A percentile compares a stretch with the other conserved stretches of the same genome.
These are phyloP conservation scores for Chalciporus chontae DNA, from an alignment of 768 basidiomycete genomes.

Conservation along the genomic window DNA sequence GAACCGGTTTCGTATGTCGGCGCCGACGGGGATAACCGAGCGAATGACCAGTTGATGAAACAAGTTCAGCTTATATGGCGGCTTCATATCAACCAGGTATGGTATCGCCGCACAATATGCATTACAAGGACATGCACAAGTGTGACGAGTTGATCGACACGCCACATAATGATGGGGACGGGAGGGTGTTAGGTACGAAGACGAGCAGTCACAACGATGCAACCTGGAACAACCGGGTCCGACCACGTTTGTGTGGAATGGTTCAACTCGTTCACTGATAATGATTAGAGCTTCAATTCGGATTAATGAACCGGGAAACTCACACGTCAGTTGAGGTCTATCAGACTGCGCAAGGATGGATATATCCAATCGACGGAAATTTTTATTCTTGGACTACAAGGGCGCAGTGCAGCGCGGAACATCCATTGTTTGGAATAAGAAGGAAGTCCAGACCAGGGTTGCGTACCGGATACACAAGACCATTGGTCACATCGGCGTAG, in stretches of 20 bases:
- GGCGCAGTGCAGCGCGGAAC: not conserved
- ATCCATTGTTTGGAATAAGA: not conserved
- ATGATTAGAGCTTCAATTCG: slow-evolving; percentile 1
- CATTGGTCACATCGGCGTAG: not conserved
- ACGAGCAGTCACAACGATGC: not conserved
- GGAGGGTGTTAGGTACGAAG: too few species aligned
- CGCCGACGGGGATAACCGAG: too few species aligned
- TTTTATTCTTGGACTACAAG: not conserved
- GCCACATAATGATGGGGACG: too few species aligned
- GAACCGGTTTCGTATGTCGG: too few species aligned
- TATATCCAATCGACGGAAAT: not conserved
- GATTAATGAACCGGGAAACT: slow-evolving; percentile 10
- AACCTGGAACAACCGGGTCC: slow-evolving; percentile 7
- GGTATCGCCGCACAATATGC: too few species aligned
- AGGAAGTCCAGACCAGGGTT: not conserved
- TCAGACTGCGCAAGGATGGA: not conserved
- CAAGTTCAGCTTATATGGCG: too few species aligned
- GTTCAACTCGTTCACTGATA: not conserved
- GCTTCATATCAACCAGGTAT: too few species aligned
- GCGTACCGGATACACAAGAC: too few species aligned
- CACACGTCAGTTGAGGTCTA: not conserved
- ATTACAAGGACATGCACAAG: too few species aligned
- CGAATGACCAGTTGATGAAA: too few species aligned
- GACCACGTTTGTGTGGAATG: not conserved
- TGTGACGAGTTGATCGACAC: too few species aligned